Base-by-base conservation (phyloP, 2,329 filamentous ascomycete species). In the Aspergillus neoniger region DNA sequence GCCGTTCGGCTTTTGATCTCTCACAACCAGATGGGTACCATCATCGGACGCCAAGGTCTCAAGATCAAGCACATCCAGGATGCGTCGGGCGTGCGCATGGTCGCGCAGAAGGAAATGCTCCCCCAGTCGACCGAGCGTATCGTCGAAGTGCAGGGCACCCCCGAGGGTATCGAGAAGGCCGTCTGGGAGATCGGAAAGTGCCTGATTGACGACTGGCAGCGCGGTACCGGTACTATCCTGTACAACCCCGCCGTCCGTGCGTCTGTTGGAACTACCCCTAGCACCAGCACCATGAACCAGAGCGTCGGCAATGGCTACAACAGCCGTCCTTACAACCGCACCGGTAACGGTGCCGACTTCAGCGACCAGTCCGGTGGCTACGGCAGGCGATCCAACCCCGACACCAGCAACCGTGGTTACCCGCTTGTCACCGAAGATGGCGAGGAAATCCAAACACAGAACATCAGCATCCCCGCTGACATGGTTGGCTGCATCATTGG, bases 11-110 rank as follows among this genome's bases (percentile, higher is more conserved):
- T 99, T 32, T 89, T 99, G 76, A 98, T 99, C 78, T 99, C 95
- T 36, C 94, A 99, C 83, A 98, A 98, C 78, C 95, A 99, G 81
- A 99, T 99, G 95, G 95, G 95, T 64, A 99, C 95, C 72, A 97
- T 99, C 81, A 99, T 99, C 74, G 95, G 95, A 71, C 88, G 92
- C 67, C 91, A 96, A 77, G 95, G 95, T 61, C 85, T 97, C 68
- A 99, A 98, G 84, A 99, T 99, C 84, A 99, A 99, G 85, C 91
- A 97, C 77, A 99, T 99, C 69, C 95, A 99, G 77, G 95, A 99
- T 77, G 89, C 88, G 30, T 98, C 95, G 5, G 93, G 93, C 66
- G 95, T 98, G 61, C 93, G 95, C 74, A 99, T 99, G 95, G 93
- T 99, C 52, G 95, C 95, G 43, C 95, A 99, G 79, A 99, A 99